Percentiles rank a stretch among this genome's conserved stretches.
phyloP scores from a whole-genome alignment of 768 basidiomycete genomes.

The Lepiota venenata region DNA sequence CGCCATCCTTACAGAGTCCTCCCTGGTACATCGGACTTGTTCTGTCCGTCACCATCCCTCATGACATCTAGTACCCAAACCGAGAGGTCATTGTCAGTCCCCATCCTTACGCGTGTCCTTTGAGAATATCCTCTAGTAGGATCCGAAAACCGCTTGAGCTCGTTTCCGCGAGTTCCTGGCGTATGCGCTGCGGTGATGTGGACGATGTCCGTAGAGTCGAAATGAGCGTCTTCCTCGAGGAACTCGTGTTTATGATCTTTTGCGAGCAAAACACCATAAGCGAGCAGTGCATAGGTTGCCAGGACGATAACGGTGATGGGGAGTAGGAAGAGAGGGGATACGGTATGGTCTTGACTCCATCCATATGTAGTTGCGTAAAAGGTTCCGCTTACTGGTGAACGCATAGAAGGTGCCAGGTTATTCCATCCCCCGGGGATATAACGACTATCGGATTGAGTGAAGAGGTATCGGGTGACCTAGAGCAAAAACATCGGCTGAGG shows the following conservation, averaged over 20 bases:
- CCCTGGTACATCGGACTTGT: no score
- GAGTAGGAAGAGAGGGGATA: background rate
- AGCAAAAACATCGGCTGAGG: no score
- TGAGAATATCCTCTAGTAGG: background rate
- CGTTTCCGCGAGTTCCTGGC: background rate
- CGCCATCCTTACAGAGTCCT: no score
- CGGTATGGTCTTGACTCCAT: background rate
- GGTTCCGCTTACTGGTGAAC: background rate
- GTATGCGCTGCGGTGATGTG: slow-evolving; percentile 1
- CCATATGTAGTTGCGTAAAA: background rate
- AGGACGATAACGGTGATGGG: background rate
- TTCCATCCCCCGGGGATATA: background rate
- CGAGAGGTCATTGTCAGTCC: background rate
- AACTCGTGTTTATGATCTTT: background rate
- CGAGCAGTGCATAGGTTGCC: slow-evolving; percentile 2
- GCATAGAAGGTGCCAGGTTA: background rate
- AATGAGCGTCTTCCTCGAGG: background rate
- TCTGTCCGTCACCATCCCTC: no score
- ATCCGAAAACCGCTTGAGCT: background rate
- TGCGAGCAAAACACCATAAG: background rate
- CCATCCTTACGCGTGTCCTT: background rate
- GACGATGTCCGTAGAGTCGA: slow-evolving; percentile 3
- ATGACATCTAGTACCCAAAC: background rate
- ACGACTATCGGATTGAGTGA: background rate
- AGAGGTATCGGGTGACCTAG: background rate